phyloP scores from a whole-genome alignment of 164 flowering plant genomes.

The Buxus sempervirens region DNA sequence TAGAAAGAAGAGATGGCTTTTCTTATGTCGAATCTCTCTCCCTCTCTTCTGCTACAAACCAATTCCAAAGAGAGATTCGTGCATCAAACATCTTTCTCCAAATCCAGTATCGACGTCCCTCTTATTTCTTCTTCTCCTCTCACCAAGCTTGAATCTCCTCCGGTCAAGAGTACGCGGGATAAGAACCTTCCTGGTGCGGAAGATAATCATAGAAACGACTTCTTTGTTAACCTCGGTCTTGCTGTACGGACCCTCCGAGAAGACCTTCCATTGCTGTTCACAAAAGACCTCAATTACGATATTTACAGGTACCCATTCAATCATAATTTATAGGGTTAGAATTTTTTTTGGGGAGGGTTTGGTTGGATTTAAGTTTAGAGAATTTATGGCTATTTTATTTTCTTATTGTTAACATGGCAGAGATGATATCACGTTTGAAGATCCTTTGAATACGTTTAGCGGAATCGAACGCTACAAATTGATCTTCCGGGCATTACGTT shows the following conservation, averaged over 20 bases:
- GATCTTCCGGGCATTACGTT: constrained; percentile 87
- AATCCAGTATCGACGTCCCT: constrained; percentile 12
- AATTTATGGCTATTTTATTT: neutral
- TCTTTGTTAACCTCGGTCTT: constrained; percentile 77
- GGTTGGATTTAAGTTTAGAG: neutral
- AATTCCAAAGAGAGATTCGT: constrained; percentile 24
- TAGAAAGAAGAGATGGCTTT: constrained; percentile 41
- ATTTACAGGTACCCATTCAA: constrained; percentile 62
- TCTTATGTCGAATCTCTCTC: constrained; percentile 45
- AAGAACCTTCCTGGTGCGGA: constrained; percentile 28
- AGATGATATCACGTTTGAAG: constrained; percentile 77
- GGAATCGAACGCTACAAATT: constrained; percentile 84
- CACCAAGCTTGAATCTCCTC: constrained; percentile 44
- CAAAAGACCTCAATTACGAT: constrained; percentile 80
- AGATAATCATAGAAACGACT: constrained; percentile 55
- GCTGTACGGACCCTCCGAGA: constrained; percentile 90
- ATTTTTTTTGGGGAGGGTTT: neutral
- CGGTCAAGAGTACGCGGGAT: constrained; percentile 30
- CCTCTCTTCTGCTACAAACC: constrained; percentile 40
- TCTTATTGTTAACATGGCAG: constrained; percentile 29
- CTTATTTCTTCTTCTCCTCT: constrained; percentile 18
- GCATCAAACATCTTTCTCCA: constrained; percentile 14
- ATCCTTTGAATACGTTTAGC: constrained; percentile 80
- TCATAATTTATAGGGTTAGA: neutral
- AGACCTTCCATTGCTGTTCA: constrained; percentile 73